A percentile compares a stretch with the other conserved stretches of the same genome.
phyloP scores from a whole-genome alignment of 495 filamentous ascomycete species.

The Podospora fimiseda region DNA sequence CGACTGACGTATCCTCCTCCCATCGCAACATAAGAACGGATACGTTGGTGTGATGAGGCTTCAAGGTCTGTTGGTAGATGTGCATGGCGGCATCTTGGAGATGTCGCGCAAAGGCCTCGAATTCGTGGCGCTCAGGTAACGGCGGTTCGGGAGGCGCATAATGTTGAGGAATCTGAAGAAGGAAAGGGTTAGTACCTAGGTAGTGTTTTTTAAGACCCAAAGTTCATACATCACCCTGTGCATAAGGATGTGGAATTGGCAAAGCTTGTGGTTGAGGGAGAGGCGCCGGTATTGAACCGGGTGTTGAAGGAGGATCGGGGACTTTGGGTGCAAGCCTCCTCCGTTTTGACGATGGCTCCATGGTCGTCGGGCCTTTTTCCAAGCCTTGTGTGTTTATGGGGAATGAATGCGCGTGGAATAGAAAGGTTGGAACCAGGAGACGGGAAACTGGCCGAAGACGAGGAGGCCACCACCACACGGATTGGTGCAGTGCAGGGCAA shows the following conservation, averaged over 20 bases:
- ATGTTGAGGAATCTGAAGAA: slow-evolving; percentile 18
- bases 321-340: slow-evolving; percentile 35
- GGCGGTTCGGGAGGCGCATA: slow-evolving; percentile 21
- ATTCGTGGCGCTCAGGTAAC: slow-evolving; percentile 42
- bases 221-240: slow-evolving; percentile 25
- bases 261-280: slow-evolving; percentile 19
- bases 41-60: slow-evolving; percentile 43
- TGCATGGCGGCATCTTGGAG: slow-evolving; percentile 53
- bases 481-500: too few species aligned
- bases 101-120: slow-evolving; percentile 52
- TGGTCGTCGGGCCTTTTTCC: slow-evolving; percentile 9
- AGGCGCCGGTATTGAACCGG: slow-evolving; percentile 3
- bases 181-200: slow-evolving; percentile 13
- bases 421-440: too few species aligned
- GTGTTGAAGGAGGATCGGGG: slow-evolving; percentile 19
- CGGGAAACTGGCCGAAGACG: too few species aligned
- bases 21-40: slow-evolving; percentile 50
- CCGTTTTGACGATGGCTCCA: slow-evolving; percentile 34
- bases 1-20: slow-evolving; percentile 47
- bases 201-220: not conserved
- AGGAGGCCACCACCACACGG: too few species aligned
- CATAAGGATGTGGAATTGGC: slow-evolving; percentile 17
- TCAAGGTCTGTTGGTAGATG: slow-evolving; percentile 47
- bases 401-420: too few species aligned
- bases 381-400: too few species aligned